phyloP scores from a whole-genome alignment of 495 filamentous ascomycete genomes.

The Daldinia decipiens region DNA sequence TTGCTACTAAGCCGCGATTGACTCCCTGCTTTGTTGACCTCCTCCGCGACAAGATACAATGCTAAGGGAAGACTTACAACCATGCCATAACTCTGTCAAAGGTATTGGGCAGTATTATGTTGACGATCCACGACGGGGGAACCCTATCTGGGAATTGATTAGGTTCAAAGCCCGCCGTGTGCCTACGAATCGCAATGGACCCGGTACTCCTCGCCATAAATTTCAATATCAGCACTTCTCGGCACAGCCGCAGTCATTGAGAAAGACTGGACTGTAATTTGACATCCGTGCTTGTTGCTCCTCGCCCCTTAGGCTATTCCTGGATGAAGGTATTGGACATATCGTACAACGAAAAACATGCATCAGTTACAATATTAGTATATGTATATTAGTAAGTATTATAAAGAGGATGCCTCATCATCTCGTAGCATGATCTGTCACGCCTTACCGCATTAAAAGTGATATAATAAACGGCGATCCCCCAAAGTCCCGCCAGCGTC shows the following conservation, averaged over 20 bases:
- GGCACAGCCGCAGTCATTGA: conserved; percentile 92
- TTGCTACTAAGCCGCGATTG: not conserved
- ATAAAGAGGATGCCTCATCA: conserved; percentile 13
- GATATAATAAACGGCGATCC: conserved; percentile 9
- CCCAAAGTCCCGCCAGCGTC: conserved; percentile 1
- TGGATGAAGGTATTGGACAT: not conserved
- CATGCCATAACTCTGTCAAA: not conserved
- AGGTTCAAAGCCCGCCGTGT: conserved; percentile 40
- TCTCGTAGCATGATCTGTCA: conserved; percentile 13
- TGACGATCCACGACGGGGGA: conserved; percentile 47
- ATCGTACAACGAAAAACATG: not conserved
- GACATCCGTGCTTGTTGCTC: conserved; percentile 88
- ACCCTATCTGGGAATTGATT: conserved; percentile 28
- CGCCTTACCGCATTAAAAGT: conserved; percentile 13
- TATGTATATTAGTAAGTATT: conserved; percentile 37
- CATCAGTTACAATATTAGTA: conserved; percentile 30
- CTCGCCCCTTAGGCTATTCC: not conserved
- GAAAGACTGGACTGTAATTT: conserved; percentile 91
- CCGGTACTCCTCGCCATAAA: conserved; percentile 50
- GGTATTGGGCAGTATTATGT: conserved; percentile 22
- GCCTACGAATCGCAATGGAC: conserved; percentile 46
- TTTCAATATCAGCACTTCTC: conserved; percentile 73
- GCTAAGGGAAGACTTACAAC: not conserved
- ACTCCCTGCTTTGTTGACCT: not conserved
- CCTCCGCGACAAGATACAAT: not conserved